These are phyloP conservation scores for Ascochyta rabiei DNA, from an alignment of 2,329 filamentous ascomycete genomes.

Conservation along the genomic window DNA sequence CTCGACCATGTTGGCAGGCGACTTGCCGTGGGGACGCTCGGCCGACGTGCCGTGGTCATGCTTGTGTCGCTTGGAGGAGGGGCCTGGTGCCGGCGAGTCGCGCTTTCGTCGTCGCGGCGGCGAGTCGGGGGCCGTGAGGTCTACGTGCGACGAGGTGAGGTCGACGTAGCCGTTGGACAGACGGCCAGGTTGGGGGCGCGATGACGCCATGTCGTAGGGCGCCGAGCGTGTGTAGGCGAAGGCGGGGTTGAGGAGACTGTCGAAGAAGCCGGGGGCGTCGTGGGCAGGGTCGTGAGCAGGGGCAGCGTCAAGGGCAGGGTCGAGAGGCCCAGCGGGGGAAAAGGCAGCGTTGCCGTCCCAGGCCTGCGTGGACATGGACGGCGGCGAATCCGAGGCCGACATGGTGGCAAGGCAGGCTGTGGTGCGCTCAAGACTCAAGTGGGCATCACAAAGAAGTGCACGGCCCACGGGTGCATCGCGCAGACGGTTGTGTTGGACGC, in stretches of 20 bases:
- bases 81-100: constrained; percentile 32
- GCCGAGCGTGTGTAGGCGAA: constrained; percentile 13
- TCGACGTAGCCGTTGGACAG: constrained; percentile 47
- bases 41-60: constrained; percentile 22
- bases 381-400: constrained; percentile 10
- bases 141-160: constrained; percentile 30
- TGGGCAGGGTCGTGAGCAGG: neutral
- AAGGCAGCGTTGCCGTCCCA: neutral
- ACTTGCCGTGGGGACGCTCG: neutral
- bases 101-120: constrained; percentile 31
- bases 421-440: neutral
- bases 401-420: constrained; percentile 12
- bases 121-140: constrained; percentile 24
- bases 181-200: constrained; percentile 26
- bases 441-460: neutral
- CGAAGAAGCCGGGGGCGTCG: constrained; percentile 5
- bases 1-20: constrained; percentile 49
- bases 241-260: constrained; percentile 15
- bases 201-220: constrained; percentile 25
- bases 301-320: neutral
- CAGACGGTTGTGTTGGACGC: neutral
- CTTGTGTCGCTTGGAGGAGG: constrained; percentile 41
- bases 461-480: neutral
- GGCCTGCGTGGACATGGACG: neutral
- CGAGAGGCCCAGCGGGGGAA: neutral